phyloP scores from a whole-genome alignment of 2,329 filamentous ascomycete species.

The Epichloe scottii region DNA sequence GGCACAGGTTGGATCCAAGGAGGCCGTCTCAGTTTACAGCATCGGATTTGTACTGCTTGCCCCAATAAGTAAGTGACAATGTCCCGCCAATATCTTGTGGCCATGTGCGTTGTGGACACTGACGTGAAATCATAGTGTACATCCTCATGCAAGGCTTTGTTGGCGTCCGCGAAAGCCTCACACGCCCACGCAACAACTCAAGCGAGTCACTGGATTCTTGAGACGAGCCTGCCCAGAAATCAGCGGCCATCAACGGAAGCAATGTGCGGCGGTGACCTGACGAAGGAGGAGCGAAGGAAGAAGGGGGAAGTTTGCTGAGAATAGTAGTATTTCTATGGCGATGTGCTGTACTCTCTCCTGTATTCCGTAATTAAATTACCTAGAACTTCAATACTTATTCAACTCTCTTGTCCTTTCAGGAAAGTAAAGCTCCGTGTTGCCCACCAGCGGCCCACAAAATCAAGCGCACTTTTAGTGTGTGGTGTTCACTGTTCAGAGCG shows the following conservation, averaged over 20 bases:
- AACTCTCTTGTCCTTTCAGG: background rate
- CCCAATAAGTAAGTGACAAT: slow-evolving; percentile 28
- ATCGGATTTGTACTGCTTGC: slow-evolving; percentile 32
- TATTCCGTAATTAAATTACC: slow-evolving; percentile 5
- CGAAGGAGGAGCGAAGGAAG: background rate
- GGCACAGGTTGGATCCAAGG: slow-evolving; percentile 27
- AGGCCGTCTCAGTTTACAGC: slow-evolving; percentile 31
- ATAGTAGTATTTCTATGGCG: background rate
- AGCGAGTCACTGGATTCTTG: slow-evolving; percentile 9
- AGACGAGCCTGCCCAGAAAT: background rate
- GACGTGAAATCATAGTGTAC: slow-evolving; percentile 26
- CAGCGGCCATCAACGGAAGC: no score
- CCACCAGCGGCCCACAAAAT: background rate
- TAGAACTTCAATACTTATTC: slow-evolving; percentile 5
- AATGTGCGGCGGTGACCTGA: background rate
- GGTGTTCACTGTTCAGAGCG: background rate
- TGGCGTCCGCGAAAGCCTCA: slow-evolving; percentile 33
- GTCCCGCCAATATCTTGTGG: background rate
- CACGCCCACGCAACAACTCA: slow-evolving; percentile 14
- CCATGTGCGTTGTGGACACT: slow-evolving; percentile 1
- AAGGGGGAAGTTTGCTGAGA: background rate
- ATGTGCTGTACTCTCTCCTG: background rate
- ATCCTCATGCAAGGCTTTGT: slow-evolving; percentile 36
- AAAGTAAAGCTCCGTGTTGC: background rate
- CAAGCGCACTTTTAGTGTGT: background rate